Base-by-base conservation (phyloP, 495 filamentous ascomycete genomes). In the Hypoxylon intermedium region DNA sequence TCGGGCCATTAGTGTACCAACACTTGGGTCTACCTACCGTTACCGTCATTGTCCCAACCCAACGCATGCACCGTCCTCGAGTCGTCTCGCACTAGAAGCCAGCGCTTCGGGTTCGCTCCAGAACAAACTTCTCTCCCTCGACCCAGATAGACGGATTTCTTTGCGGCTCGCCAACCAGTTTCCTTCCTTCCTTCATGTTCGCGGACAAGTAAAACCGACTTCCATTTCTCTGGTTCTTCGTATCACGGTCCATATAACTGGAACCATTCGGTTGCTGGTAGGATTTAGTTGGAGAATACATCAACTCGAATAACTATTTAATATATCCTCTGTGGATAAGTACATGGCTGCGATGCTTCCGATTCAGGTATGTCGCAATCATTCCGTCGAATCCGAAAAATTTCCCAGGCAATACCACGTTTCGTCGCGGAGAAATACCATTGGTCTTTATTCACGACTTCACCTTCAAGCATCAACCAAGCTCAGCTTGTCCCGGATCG, bases 321-420 rank as follows among this genome's bases (percentile, higher is more conserved):
- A 43, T 18, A 43, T 52, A 7, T 54, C 15, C 26, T 38, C 21
- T 24, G n/a, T 28, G 7, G 33, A 31, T 53, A 21, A 53, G 15
- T 34, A 26, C 37, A 56, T 55, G 15, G 20, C 36, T 20, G 37
- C 38, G 45, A 65, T 65, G 62, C 62, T 65, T 56, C 62, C 62
- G 6, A 65, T 65, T 51, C 62, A 65, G 62, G 62, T 65, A 65
- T 16, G 62, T 65, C 45, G 51, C 56, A 60, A 30, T 59, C 13
- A 46, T 48, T 44, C 11, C 42, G 9, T 18, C 34, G 41, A 53
- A 33, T 34, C 24, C 40, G 38, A 50, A 23, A 55, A 46, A 33
- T n/a, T 26, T 34, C 51, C 20, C 12, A 13, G 52, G 38, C 36
- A 15, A 43, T 37, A 5, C 41, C 6, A 57, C 20, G 16, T 42